These are phyloP conservation scores for Pneumocystis murina DNA, from an alignment of 1,139 yeast species.

Conservation along the genomic window DNA sequence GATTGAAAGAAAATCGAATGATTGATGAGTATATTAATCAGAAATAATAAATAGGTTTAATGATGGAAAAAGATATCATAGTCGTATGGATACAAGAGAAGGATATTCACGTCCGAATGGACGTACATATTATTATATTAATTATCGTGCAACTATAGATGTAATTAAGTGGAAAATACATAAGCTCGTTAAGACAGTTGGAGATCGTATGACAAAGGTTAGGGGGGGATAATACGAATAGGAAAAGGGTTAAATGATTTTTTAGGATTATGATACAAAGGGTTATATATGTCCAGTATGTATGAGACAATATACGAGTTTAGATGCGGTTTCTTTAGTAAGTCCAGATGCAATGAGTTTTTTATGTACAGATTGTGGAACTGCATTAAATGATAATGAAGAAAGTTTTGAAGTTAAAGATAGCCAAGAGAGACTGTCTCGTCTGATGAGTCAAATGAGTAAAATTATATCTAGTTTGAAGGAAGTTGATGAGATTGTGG, in stretches of 20 bases:
- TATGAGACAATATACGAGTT: constrained; percentile 59
- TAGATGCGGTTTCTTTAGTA: constrained; percentile 73
- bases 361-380: constrained; percentile 72
- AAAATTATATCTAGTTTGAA: constrained; percentile 74
- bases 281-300: constrained; percentile 88
- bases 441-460: constrained; percentile 75
- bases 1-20: constrained; percentile 69
- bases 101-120: constrained; percentile 54
- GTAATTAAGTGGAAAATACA: constrained; percentile 95
- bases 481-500: constrained; percentile 67
- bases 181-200: constrained; percentile 59
- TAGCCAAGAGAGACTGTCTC: constrained; percentile 69
- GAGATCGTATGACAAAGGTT: constrained; percentile 54
- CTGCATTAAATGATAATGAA: constrained; percentile 67
- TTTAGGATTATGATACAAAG: constrained; percentile 70
- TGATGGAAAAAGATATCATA: constrained; percentile 18
- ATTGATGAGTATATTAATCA: constrained; percentile 18
- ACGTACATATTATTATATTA: constrained; percentile 73
- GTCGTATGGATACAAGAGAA: constrained; percentile 49
- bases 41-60: background rate
- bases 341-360: constrained; percentile 71
- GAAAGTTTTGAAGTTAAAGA: constrained; percentile 67
- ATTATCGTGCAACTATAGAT: constrained; percentile 85
- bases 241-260: background rate
- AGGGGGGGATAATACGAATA: background rate